Conservation (phyloP, 1,284 basidiomycete species). For the Takashimella tepidaria region DNA sequence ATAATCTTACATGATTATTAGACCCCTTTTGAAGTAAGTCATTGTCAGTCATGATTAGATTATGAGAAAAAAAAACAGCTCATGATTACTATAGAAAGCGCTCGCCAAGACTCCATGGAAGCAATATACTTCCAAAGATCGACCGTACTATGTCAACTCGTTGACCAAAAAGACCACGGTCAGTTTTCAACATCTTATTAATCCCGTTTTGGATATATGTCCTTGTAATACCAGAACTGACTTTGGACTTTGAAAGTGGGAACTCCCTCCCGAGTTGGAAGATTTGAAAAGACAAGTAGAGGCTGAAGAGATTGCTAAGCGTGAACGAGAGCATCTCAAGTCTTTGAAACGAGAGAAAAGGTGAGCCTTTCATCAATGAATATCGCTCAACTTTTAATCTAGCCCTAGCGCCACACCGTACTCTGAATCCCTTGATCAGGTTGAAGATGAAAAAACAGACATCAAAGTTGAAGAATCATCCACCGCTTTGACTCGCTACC, state of each 20-base stretch:
- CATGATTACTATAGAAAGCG: conserved; percentile 65
- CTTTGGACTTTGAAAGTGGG: conserved; percentile 58
- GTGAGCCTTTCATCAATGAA: conserved; percentile 17
- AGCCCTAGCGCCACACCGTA: conserved; percentile 24
- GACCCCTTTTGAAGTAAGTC: conserved; percentile 73
- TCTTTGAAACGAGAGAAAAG: conserved; percentile 24
- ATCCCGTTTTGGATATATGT: neutral
- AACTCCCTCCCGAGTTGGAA: conserved; percentile 81
- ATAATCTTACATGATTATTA: too few species aligned
- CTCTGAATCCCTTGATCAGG: conserved; percentile 7
- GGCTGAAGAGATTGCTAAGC: conserved; percentile 54
- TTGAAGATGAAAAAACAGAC: too few species aligned
- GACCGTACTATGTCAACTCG: conserved; percentile 87
- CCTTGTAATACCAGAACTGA: neutral
- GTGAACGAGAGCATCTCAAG: conserved; percentile 11
- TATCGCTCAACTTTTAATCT: neutral
- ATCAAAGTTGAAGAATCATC: conserved; percentile 3
- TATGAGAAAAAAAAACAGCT: too few species aligned
- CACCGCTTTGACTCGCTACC: conserved; percentile 5
- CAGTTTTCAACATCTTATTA: conserved; percentile 15
- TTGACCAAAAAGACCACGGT: conserved; percentile 47
- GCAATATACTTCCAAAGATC: conserved; percentile 79
- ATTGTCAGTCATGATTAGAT: too few species aligned
- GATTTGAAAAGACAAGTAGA: conserved; percentile 75
- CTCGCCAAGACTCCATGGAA: conserved; percentile 83